These are phyloP conservation scores for Yamadazyma sp. DNA, from an alignment of 1,139 yeast genomes.

Conservation along the genomic window DNA sequence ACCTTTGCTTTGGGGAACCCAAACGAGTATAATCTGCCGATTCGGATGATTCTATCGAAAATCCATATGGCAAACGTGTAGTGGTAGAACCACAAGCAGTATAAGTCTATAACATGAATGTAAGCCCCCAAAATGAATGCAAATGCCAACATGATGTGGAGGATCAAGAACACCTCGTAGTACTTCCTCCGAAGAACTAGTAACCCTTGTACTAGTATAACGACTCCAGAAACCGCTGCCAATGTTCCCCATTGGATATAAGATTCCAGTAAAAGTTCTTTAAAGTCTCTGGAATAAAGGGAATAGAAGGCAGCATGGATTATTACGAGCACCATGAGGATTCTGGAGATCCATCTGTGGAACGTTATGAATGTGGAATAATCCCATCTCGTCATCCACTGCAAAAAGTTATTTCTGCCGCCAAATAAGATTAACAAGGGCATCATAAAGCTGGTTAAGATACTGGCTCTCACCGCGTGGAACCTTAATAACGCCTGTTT, in stretches of 20 bases:
- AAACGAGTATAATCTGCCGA: slow-evolving; percentile 45
- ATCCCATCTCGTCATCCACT: slow-evolving; percentile 59
- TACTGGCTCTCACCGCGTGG: slow-evolving; percentile 58
- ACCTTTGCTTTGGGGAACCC: slow-evolving; percentile 55
- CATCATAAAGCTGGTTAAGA: slow-evolving; percentile 50
- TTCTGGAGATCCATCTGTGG: slow-evolving; percentile 62
- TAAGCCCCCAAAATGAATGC: slow-evolving; percentile 60
- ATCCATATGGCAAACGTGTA: slow-evolving; percentile 63
- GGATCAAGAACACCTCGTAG: slow-evolving; percentile 62
- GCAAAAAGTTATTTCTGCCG: slow-evolving; percentile 60
- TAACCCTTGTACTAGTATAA: slow-evolving; percentile 48
- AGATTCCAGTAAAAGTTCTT: slow-evolving; percentile 15
- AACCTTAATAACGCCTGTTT: slow-evolving; percentile 26
- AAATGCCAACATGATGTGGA: slow-evolving; percentile 61
- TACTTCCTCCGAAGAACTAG: slow-evolving; percentile 51
- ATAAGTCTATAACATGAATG: slow-evolving; percentile 53
- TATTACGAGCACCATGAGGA: slow-evolving; percentile 36
- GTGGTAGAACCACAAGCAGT: slow-evolving; percentile 49
- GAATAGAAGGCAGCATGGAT: slow-evolving; percentile 42
- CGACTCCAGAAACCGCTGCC: slow-evolving; percentile 35
- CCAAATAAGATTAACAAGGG: slow-evolving; percentile 58
- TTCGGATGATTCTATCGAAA: slow-evolving; percentile 55
- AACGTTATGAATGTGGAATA: slow-evolving; percentile 56
- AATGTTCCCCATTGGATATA: slow-evolving; percentile 51
- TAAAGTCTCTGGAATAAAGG: slow-evolving; percentile 11